Base-by-base conservation (phyloP, 306 rosid genomes). In the Argentina anserina region DNA sequence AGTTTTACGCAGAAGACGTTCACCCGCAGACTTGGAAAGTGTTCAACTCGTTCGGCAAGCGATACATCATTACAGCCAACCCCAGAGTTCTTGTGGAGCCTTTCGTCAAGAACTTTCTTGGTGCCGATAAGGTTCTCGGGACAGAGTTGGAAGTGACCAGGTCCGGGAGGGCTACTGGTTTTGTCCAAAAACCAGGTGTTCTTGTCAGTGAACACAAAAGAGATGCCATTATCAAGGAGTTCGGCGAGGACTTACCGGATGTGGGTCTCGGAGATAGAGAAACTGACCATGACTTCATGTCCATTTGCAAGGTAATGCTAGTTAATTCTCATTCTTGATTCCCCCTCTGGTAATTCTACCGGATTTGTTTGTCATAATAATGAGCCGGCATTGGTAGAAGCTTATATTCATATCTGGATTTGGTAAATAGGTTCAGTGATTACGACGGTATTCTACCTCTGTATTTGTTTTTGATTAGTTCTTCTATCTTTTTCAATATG, bases 21-120 rank as follows among this genome's bases (percentile, higher is more conserved):
- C 90, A 85, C 60, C 98, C 96, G 0, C 82, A 78, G 13, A 49
- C 89, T 0, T 91, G 98, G 98, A 83, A 72, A 17, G 95, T 94
- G 49, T 91, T 94, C 79, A 91, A 85, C 46, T 85, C 97, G 2
- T 94, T 94, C 7, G 97, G 98, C 3, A 89, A 79, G 72, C 78
- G 96, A 12, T 85, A 84, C 72, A 66, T 94, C 42, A 67, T 94
- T 1, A 94, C 98, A 2, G 96, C 98, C 1, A 89, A 79, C 43
- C 98, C 98, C 0, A 82, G 96, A 75, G 59, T 94, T 53, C 83
- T 94, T 94, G 96, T 91, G 71, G 98, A 94, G 68, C 95, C 90
- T 0, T 94, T 94, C 67, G 97, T 70, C 0, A 89, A 84, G 81
- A 78, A 43, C 3, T 83, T 88, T 8, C 58, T 94, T 4, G 98